phyloP scores from a whole-genome alignment of 495 filamentous ascomycete species.

The Delitschia confertaspora region DNA sequence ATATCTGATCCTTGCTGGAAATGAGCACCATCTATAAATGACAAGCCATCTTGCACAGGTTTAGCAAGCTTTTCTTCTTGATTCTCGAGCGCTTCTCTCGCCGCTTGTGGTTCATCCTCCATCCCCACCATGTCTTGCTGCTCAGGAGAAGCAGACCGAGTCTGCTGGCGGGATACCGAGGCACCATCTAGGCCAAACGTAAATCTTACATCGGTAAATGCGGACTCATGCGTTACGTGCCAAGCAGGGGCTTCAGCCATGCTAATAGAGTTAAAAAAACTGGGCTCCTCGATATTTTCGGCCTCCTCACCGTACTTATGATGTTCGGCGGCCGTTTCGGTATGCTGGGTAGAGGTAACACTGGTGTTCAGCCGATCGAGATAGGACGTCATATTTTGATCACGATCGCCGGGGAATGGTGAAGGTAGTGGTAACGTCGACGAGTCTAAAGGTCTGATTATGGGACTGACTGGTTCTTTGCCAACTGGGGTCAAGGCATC shows the following conservation, averaged over 20 bases:
- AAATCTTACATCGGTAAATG: constrained; percentile 24
- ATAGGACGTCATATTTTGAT: constrained; percentile 12
- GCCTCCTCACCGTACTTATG: constrained; percentile 1
- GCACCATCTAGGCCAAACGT: constrained; percentile 24
- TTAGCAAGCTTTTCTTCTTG: too few relatives aligned
- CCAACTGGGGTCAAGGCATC: constrained; percentile 18
- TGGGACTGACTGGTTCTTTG: constrained; percentile 17
- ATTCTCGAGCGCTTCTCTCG: too few relatives aligned
- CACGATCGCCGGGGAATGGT: constrained; percentile 29
- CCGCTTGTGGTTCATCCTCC: too few relatives aligned
- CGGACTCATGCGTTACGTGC: constrained; percentile 22
- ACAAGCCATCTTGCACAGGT: too few relatives aligned
- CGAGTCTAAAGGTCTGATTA: constrained; percentile 18
- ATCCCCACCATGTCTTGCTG: too few relatives aligned
- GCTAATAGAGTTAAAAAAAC: constrained; percentile 20
- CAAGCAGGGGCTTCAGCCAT: constrained; percentile 2
- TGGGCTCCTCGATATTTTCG: constrained; percentile 11
- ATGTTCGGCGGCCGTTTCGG: neutral
- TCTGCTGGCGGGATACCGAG: constrained; percentile 4
- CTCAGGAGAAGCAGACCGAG: neutral
- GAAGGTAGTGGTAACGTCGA: constrained; percentile 30
- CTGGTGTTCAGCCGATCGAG: constrained; percentile 7
- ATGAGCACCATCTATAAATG: too few relatives aligned
- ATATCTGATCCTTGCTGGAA: neutral
- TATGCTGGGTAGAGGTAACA: neutral